Base-by-base conservation (phyloP, 495 filamentous ascomycete species). In the Tetracladium setigerum region DNA sequence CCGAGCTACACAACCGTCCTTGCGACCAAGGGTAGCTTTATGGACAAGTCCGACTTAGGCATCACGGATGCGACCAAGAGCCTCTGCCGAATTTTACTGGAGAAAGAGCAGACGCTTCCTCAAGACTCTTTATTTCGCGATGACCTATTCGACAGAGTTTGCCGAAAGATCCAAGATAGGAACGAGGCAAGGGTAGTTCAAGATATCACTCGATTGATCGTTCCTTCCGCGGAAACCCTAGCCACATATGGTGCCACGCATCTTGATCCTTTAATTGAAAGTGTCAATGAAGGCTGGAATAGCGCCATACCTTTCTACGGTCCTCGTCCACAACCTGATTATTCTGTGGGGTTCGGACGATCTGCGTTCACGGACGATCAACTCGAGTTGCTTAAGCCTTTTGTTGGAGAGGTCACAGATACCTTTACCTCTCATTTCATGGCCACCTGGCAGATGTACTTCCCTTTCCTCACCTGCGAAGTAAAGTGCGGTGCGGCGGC, bases 211-310 rank as follows among this genome's bases (percentile, higher is more conserved):
- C 60, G 33, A 40, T 45, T 71, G 5, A 65, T 73, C 38, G 52
- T 67, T 30, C 63, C 63, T 36, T 67, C 63, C 9, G 63, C 64
- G 0, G 40, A 71, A 59, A 47, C 1, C 18, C 56, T 68, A 31
- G 56, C 47, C 7, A 62, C 17, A 38, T 52, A 41, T 41, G 59
- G 64, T 15, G 51, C 55, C 24, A 55, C 13, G n/a, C 10, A 59
- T 55, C 62, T 70, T n/a, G 38, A 65, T 17, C 2, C 16, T 49
- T 49, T 73, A 5, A 56, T 54, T 12, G 67, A 74, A 50, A 67
- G 62, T 46, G 57, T 67, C 32, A 69, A 73, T 52, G 64, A 70
- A 58, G 58, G 52, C 37, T 76, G 65, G 68, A 60, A 56, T 42
- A 66, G 56, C 38, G 61, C 54, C 7, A 55, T 66, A 36, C 53